Evolutionary conservation across 192 early-diverging fungal species (phyloP).

Genomic region (Umbelopsis isabellina): DNA sequence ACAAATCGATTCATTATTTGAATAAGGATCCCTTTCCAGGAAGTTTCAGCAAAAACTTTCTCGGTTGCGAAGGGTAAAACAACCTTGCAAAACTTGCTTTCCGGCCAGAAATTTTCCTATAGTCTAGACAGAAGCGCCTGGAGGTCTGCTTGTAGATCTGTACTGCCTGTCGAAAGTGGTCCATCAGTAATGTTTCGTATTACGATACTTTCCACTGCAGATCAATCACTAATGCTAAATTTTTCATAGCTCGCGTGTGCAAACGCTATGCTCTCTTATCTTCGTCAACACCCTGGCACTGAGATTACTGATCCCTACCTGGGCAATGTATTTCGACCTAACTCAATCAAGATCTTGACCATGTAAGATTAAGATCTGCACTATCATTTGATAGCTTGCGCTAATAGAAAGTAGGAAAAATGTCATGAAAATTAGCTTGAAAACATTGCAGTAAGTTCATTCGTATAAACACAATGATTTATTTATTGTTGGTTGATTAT

Average conservation of each 20-base stretch:
- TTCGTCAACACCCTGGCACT: constrained; percentile 35
- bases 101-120: not conserved
- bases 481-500: not conserved
- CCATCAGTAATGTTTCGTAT: not conserved
- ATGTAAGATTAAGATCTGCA: constrained; percentile 25
- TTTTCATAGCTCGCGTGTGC: constrained; percentile 45
- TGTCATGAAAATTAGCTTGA: constrained; percentile 61
- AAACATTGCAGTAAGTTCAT: constrained; percentile 55
- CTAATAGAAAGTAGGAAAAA: constrained; percentile 34
- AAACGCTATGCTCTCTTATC: constrained; percentile 45
- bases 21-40: not conserved
- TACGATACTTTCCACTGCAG: too few species aligned
- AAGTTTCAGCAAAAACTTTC: constrained; percentile 6
- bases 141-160: too few species aligned
- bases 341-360: constrained; percentile 41
- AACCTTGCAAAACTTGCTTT: constrained; percentile 8
- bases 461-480: not conserved
- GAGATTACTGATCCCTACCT: constrained; percentile 17
- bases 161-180: not conserved
- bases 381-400: not conserved
- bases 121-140: not conserved
- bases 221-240: too few species aligned
- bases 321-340: constrained; percentile 9
- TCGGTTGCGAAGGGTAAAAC: constrained; percentile 11
- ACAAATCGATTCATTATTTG: too few species aligned